Percentiles rank a stretch among this genome's conserved stretches.
These are phyloP conservation scores for Guadua angustifolia DNA, from an alignment of 176 grass and related monocot species.

Conservation along the genomic window DNA sequence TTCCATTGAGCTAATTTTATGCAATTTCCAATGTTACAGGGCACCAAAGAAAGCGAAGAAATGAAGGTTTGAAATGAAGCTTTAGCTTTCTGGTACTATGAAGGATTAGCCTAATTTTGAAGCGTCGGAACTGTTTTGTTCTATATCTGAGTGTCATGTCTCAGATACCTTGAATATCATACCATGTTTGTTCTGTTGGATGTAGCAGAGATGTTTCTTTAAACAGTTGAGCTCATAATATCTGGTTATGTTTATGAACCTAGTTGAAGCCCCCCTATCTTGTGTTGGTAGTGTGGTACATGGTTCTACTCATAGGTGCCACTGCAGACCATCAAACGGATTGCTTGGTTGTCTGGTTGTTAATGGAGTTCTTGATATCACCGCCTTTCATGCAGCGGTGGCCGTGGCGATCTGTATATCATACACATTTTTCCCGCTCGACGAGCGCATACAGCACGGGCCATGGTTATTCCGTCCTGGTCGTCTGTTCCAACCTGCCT, in stretches of 20 bases:
- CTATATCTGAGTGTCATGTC: constrained; percentile 21
- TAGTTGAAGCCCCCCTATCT: background rate
- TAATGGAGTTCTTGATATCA: no score
- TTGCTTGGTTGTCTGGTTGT: no score
- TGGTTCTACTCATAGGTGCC: no score
- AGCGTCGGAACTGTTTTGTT: constrained; percentile 33
- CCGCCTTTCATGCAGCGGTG: no score
- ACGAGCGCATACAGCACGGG: background rate
- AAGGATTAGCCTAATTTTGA: constrained; percentile 46
- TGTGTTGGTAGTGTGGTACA: no score
- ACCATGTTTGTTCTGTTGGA: constrained; percentile 6
- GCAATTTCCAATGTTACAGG: constrained; percentile 19
- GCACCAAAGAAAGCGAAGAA: constrained; percentile 61
- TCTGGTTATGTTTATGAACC: background rate
- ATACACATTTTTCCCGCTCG: no score
- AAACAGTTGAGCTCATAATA: background rate
- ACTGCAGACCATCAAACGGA: no score
- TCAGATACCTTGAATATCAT: constrained; percentile 38
- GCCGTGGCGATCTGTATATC: background rate
- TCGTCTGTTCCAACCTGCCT: background rate
- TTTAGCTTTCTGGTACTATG: constrained; percentile 22
- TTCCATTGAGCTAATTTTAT: background rate
- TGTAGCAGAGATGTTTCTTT: constrained; percentile 39
- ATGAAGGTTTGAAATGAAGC: constrained; percentile 48
- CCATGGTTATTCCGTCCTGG: background rate